Evolutionary conservation across 352 stramenopile genomes (phyloP).

Genomic region (Phytophthora lateralis): DNA sequence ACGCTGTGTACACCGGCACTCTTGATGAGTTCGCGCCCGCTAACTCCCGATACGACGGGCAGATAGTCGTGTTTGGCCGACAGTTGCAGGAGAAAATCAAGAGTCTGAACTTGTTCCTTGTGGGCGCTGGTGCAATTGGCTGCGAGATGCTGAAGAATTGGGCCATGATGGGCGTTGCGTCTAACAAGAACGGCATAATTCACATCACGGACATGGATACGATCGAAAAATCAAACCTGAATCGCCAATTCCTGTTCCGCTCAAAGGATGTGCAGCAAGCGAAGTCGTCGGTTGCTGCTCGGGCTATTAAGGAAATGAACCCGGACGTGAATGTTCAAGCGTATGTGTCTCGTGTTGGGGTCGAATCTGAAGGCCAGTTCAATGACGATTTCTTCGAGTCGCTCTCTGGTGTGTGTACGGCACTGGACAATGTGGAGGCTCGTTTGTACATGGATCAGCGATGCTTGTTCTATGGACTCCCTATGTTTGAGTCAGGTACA

Average conservation of each 20-base stretch:
- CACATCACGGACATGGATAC: conserved; percentile 99
- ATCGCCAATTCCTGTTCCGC: conserved; percentile 99
- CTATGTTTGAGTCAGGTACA: conserved; percentile 99
- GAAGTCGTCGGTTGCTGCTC: conserved; percentile 95
- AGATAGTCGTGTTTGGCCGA: conserved; percentile 92
- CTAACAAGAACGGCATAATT: conserved; percentile 83
- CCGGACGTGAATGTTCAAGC: conserved; percentile 91
- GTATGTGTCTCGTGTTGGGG: conserved; percentile 85
- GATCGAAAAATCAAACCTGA: conserved; percentile 99
- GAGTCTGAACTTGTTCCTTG: conserved; percentile 95
- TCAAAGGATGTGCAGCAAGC: conserved; percentile 96
- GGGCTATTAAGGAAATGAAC: conserved; percentile 96
- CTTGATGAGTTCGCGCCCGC: conserved; percentile 61
- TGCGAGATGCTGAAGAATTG: conserved; percentile 99
- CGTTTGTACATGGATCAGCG: conserved; percentile 97
- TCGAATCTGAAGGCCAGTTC: conserved; percentile 98
- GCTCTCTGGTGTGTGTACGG: conserved; percentile 96
- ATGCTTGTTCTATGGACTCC: conserved; percentile 96
- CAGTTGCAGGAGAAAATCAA: conserved; percentile 83
- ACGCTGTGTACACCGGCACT: conserved; percentile 58
- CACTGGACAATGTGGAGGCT: conserved; percentile 98
- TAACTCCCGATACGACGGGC: conserved; percentile 92
- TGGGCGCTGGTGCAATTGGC: conserved; percentile 98
- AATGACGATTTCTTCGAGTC: conserved; percentile 98
- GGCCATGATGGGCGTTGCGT: conserved; percentile 98